Evolutionary conservation across 73 alveolate genomes (phyloP).

Genomic region (Durusdinium trenchii): DNA sequence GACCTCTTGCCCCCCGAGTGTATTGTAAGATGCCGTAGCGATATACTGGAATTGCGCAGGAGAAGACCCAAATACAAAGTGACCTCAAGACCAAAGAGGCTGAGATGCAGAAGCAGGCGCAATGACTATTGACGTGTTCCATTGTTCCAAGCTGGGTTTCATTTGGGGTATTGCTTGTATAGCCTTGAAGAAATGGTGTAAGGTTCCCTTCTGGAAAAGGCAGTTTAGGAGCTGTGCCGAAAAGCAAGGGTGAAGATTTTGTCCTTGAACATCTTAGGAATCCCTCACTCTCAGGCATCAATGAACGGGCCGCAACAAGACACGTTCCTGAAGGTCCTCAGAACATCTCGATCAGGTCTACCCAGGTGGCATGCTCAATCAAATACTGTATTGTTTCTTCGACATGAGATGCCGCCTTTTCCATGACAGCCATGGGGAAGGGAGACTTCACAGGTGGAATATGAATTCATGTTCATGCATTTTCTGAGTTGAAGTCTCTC

Average conservation of each 20-base stretch:
- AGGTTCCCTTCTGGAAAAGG: background rate
- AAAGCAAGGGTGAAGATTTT: background rate
- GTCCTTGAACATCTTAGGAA: background rate
- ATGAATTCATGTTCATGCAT: too few relatives aligned
- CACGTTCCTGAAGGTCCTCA: too few relatives aligned
- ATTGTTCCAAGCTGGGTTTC: background rate
- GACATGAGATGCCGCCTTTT: too few relatives aligned
- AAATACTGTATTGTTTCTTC: too few relatives aligned
- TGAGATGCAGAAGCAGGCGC: constrained; percentile 16
- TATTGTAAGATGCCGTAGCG: background rate
- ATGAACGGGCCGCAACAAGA: too few relatives aligned
- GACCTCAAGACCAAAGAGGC: constrained; percentile 44
- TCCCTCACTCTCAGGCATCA: too few relatives aligned
- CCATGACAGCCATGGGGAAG: too few relatives aligned
- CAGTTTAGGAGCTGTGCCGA: background rate
- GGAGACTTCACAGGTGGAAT: too few relatives aligned
- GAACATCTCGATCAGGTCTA: too few relatives aligned
- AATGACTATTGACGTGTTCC: background rate
- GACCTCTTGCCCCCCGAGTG: background rate
- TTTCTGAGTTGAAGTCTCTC: too few relatives aligned
- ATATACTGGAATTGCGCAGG: background rate
- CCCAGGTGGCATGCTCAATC: too few relatives aligned
- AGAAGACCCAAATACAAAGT: background rate
- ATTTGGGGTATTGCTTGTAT: background rate
- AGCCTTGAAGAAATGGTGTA: background rate